Base-by-base conservation (phyloP, 164 flowering plant species). In the Litsea cubeba region DNA sequence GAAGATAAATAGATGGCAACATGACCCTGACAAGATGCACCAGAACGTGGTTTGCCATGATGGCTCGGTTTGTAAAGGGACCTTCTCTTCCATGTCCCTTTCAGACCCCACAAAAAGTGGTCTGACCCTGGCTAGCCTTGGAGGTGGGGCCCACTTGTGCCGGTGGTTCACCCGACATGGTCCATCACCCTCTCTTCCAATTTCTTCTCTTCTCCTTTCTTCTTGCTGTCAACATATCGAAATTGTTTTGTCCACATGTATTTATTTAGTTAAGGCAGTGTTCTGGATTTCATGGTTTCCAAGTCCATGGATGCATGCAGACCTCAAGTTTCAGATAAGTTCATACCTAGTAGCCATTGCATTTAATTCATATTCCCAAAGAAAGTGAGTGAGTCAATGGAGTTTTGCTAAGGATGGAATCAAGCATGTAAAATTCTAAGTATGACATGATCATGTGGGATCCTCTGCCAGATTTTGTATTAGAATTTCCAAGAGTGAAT, bases 111-210 rank as follows among this genome's bases (percentile, higher is more conserved):
- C 30, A 14, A 28, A 65, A 25, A 5, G 68, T 30, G 46, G 46
- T 26, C 32, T 65, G 68, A 65, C 68, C 65, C 68, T 14, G 68
- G 68, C 68, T 65, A 18, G 20, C 68, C 46, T 65, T 30, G 30
- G 68, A 12, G 20, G 23, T n/a, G 24, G 65, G 68, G 30, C 68
- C 68, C 32, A 26, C 35, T 25, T 28, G 5, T 28, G 68, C 28
- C 68, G 0, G 68, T 28, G 68, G 68, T 65, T 65, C 18, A 28
- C 46, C 46, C 68, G 40, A 65, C 68, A 65, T 25, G 68, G 68
- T 24, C 40, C 32, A 65, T 65, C 18, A 65, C 2, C 2, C 68
- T 25, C 68, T 25, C 46, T 14, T 10, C 28, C 68, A 14, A 17
- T 65, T 51, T 51, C 58, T 51, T 51, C 58, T 51, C 1, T 15